Percentiles rank a stretch among this genome's conserved stretches.
Evolutionary conservation across 371 early-diverging fungal species (phyloP).

Genomic region (Apophysomyces ossiformis): DNA sequence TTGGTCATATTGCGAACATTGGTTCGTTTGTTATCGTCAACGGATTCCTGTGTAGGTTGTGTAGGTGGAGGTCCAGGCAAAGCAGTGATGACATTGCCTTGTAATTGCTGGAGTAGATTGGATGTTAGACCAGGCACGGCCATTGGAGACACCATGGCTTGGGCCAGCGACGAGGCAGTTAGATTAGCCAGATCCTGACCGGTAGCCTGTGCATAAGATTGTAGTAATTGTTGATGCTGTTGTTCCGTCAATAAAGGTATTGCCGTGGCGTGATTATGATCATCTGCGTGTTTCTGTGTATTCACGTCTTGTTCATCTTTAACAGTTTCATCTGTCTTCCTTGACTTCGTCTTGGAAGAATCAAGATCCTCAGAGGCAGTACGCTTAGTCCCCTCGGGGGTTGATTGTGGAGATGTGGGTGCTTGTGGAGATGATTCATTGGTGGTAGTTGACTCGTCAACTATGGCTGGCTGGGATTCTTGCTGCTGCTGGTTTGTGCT

Average conservation of each 20-base stretch:
- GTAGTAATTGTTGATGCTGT: conserved; percentile 45
- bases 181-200: conserved; percentile 52
- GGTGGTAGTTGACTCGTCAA: neutral
- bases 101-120: conserved; percentile 38
- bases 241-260: conserved; percentile 25
- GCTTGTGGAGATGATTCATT: conserved; percentile 10
- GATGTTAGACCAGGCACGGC: conserved; percentile 36
- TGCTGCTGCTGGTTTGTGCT: conserved; percentile 12
- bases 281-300: neutral
- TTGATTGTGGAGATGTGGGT: neutral
- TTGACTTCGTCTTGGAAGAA: neutral
- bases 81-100: conserved; percentile 51
- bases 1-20: conserved; percentile 52
- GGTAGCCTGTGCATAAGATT: conserved; percentile 47
- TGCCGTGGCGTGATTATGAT: conserved; percentile 16
- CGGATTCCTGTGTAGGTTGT: neutral
- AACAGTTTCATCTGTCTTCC: neutral
- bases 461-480: conserved; percentile 6
- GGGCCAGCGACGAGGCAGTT: conserved; percentile 53
- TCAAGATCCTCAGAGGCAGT: conserved; percentile 5
- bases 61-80: conserved; percentile 46
- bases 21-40: neutral
- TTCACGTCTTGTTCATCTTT: neutral
- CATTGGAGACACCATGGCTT: conserved; percentile 59
- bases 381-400: neutral